Evolutionary conservation across 2,329 filamentous ascomycete species (phyloP).

Genomic region (Talaromyces sp.): DNA sequence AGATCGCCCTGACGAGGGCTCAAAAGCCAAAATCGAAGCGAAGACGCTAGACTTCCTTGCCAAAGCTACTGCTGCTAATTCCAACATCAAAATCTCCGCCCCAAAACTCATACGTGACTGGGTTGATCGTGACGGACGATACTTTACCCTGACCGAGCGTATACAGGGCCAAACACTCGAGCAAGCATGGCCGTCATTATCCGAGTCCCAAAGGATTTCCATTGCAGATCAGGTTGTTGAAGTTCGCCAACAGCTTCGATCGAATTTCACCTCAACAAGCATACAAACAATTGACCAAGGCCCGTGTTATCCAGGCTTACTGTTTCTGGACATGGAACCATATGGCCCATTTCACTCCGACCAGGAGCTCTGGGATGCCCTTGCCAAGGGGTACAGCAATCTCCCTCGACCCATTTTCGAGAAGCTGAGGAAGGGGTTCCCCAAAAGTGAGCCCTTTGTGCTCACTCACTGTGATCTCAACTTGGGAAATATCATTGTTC

Average conservation of each 20-base stretch:
- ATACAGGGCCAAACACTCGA: conserved; percentile 15
- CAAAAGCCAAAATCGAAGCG: conserved; percentile 2
- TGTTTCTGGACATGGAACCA: conserved; percentile 12
- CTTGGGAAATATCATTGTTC: conserved; percentile 22
- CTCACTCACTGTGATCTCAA: conserved; percentile 23
- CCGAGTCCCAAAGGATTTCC: conserved; percentile 1
- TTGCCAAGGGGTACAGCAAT: conserved; percentile 9
- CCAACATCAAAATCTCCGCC: neutral
- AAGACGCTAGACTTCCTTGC: conserved; percentile 1
- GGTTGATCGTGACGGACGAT: conserved; percentile 12
- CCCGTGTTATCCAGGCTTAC: conserved; percentile 14
- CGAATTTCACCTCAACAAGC: conserved; percentile 1
- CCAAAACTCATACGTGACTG: conserved; percentile 8
- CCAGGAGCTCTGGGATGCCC: conserved; percentile 13
- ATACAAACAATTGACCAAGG: conserved; percentile 1
- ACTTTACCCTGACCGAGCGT: conserved; percentile 13
- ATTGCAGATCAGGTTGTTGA: conserved; percentile 1
- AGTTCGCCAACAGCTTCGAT: conserved; percentile 1
- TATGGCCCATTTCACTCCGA: conserved; percentile 16
- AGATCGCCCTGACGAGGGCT: conserved; percentile 14
- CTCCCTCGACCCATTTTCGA: conserved; percentile 13
- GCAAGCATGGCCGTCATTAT: conserved; percentile 14
- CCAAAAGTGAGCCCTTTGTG: conserved; percentile 18
- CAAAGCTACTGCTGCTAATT: neutral
- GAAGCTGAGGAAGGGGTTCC: conserved; percentile 16